Base-by-base conservation (phyloP, 2,329 filamentous ascomycete genomes). In the Alternaria sp. region DNA sequence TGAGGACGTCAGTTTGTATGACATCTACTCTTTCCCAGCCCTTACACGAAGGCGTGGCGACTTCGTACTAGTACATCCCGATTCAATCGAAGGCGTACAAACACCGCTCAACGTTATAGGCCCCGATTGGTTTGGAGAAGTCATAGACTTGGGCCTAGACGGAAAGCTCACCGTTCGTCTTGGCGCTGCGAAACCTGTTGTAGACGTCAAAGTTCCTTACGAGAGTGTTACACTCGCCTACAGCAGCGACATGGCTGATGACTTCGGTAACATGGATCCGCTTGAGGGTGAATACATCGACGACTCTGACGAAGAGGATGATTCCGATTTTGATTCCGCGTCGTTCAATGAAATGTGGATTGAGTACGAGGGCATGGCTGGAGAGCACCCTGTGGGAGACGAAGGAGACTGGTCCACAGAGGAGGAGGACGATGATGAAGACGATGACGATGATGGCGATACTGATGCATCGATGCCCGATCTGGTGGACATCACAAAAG, bases 1-100 rank as follows among this genome's bases (percentile, higher is more conserved):
- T 30, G 83, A 86, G 65, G 83, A 87, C 41, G 81, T 88, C 27
- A 88, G 86, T 59, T 69, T 88, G 41, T 89, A 89, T 70, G 87
- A 89, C 62, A 82, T 89, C 36, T 79, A 80, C 56, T 81, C 81
- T 2, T 83, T 83, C 36, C 79, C 80, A n/a, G 80, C 79, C 6
- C 65, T 88, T 50, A 82, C 81, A 40, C 81, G 83, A 40, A 76
- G 81, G 41, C 76, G 83, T 60, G 83, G 83, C 8, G 85, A 88
- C 68, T 83, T 86, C 56, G 86, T 87, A 2, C 70, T 87, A 11
- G 70, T 88, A 12, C 79, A 82, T 60, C 69, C 72, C 3, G 59
- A 67, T n/a, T 62, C 65, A 9, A 63, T 68, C 38, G 55, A 72
- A 52, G 50, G 57, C 3, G 27, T 56, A 9, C 57, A 55, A 34